A percentile compares a stretch with the other conserved stretches of the same genome.
These are phyloP conservation scores for Viscum album DNA, from an alignment of 177 flowering plant species.

Conservation along the genomic window DNA sequence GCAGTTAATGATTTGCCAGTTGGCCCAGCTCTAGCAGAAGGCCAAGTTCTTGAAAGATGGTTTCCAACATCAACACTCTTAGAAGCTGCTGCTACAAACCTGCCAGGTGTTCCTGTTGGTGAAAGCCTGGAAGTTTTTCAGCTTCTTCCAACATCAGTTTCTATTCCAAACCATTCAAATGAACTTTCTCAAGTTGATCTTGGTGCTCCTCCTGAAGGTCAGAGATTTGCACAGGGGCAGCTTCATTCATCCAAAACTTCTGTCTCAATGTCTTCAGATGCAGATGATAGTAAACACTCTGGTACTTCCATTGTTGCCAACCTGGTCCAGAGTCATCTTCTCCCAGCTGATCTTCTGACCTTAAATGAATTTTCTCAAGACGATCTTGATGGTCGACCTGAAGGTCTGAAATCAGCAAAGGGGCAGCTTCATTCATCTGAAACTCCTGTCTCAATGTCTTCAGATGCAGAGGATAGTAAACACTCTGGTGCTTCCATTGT, in stretches of 20 bases:
- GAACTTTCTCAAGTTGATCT: background rate
- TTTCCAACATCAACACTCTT: constrained; percentile 6
- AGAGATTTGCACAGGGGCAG: background rate
- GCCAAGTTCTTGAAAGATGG: constrained; percentile 9
- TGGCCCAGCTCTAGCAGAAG: constrained; percentile 7
- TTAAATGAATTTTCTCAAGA: background rate
- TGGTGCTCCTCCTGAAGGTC: background rate
- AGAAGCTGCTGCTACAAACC: constrained; percentile 8
- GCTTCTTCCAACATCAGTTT: no score
- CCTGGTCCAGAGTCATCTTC: background rate
- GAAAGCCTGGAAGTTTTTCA: background rate
- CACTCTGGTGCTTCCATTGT: background rate
- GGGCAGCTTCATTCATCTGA: background rate
- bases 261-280: background rate
- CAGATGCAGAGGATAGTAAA: background rate
- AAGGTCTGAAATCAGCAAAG: background rate
- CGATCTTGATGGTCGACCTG: background rate
- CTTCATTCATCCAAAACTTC: background rate
- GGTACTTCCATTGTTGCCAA: background rate
- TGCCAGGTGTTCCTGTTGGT: background rate
- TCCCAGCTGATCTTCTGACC: background rate
- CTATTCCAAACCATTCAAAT: no score
- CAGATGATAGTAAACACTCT: background rate
- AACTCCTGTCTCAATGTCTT: background rate
- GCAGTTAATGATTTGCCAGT: constrained; percentile 16